Evolutionary conservation across 1,284 basidiomycete genomes (phyloP), one percentile per base, ranked within the genome.

Genomic region (Rhizoctonia solani): DNA sequence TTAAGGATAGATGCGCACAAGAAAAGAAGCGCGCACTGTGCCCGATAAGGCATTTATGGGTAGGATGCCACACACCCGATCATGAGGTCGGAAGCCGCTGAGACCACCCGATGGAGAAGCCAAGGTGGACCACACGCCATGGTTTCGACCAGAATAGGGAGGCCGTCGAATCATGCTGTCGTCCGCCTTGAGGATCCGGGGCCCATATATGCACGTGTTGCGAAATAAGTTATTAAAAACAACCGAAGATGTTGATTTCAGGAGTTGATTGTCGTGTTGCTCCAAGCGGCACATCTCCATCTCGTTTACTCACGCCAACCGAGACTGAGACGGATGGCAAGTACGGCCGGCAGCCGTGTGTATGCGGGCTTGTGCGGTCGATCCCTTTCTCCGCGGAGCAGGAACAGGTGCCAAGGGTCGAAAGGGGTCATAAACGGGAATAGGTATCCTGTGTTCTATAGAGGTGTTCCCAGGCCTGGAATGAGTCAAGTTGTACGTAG

Each of bases 281-380:
- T 9, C 44, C 42, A n/a, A 30, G 42, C 56, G 56, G 56, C 41
- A 49, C 9, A 16, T 39, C 37, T n/a, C n/a, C 54, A 56, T 56
- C 41, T 56, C 54, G 54, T 37, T 29, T 56, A 56, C 54, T 56
- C 54, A 56, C 54, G 54, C 56, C 56, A 59, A 42, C 56, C 25
- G 56, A 29, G 42, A 59, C 56, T 59, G 56, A 59, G 56, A 29
- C 44, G 19, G 44, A 49, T 49, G n/a, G 44, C 56, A 49, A 21
- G 56, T 25, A 25, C 41, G 54, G 39, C 37, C 39, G 54, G 54
- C 41, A 8, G 34, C 37, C 54, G 54, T 39, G 37, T 39, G n/a
- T n/a, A n/a, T n/a, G n/a, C n/a, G n/a, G n/a, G n/a, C n/a, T n/a
- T n/a, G n/a, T n/a, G n/a, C n/a, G n/a, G n/a, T n/a, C n/a, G 16